Evolutionary conservation across 2,329 filamentous ascomycete species (phyloP).

Genomic region (Pezicula carpinea): DNA sequence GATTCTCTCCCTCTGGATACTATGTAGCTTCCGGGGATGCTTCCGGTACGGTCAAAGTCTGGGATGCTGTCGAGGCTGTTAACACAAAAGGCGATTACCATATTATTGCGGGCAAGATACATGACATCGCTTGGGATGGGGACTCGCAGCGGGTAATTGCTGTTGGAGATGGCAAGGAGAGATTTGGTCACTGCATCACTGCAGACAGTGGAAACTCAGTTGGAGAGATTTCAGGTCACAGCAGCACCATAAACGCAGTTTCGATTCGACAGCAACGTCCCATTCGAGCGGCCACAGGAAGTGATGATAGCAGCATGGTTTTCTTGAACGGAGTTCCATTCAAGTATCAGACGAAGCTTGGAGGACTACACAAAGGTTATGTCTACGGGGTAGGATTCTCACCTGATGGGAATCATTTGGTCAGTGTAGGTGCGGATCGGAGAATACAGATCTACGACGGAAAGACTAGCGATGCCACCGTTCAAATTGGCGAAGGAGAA

Average conservation of each 20-base stretch:
- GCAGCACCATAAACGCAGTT: constrained; percentile 84
- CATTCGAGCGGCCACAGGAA: constrained; percentile 85
- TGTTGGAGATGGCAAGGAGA: constrained; percentile 89
- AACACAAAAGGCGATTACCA: constrained; percentile 91
- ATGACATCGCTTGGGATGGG: constrained; percentile 95
- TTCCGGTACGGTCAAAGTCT: constrained; percentile 79
- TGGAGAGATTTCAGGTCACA: constrained; percentile 90
- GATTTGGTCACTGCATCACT: constrained; percentile 90
- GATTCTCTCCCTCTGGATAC: constrained; percentile 90
- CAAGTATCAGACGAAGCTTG: constrained; percentile 84
- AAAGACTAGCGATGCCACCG: constrained; percentile 82
- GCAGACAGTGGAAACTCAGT: constrained; percentile 95
- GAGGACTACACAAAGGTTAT: constrained; percentile 80
- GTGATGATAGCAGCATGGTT: constrained; percentile 83
- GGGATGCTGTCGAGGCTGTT: constrained; percentile 82
- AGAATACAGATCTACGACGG: constrained; percentile 94
- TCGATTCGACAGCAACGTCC: constrained; percentile 86
- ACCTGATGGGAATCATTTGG: constrained; percentile 75
- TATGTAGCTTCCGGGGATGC: constrained; percentile 91
- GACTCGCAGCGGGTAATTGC: constrained; percentile 96
- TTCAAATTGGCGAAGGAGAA: constrained; percentile 72
- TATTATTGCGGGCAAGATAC: constrained; percentile 91
- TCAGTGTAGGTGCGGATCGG: constrained; percentile 89
- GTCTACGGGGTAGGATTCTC: constrained; percentile 86
- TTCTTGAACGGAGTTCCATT: constrained; percentile 94